phyloP scores from a whole-genome alignment of 2,329 filamentous ascomycete genomes.

The Mycosphaerella sp. region DNA sequence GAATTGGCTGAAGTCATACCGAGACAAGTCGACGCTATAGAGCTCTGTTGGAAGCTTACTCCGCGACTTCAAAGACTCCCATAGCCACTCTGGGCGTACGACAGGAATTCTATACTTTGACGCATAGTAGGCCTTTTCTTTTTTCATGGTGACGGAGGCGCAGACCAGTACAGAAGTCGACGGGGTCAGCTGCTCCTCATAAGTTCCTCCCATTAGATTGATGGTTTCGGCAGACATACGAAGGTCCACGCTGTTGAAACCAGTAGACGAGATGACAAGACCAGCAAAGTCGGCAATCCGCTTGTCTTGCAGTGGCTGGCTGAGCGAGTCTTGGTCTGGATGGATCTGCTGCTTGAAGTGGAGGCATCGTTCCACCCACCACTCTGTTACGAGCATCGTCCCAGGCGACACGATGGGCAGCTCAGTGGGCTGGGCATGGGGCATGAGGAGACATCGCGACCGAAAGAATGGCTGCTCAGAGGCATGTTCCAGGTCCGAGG shows the following conservation, averaged over 20 bases:
- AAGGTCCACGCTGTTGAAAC: slow-evolving; percentile 59
- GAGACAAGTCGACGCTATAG: slow-evolving; percentile 22
- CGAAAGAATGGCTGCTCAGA: slow-evolving; percentile 14
- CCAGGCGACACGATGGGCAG: slow-evolving; percentile 24
- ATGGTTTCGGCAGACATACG: slow-evolving; percentile 76
- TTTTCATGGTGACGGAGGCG: slow-evolving; percentile 46
- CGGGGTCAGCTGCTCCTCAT: slow-evolving; percentile 68
- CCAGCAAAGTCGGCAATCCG: slow-evolving; percentile 52
- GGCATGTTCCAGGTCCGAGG: slow-evolving; percentile 21
- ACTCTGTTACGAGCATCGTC: slow-evolving; percentile 64
- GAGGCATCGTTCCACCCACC: slow-evolving; percentile 87
- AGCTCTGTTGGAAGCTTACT: slow-evolving; percentile 44
- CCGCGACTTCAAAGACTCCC: slow-evolving; percentile 61
- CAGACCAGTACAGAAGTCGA: slow-evolving; percentile 71
- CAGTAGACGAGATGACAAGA: slow-evolving; percentile 51
- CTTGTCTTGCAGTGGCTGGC: slow-evolving; percentile 61
- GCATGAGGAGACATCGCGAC: slow-evolving; percentile 30
- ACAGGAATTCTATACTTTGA: slow-evolving; percentile 69
- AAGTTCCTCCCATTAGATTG: slow-evolving; percentile 63
- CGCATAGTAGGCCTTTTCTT: slow-evolving; percentile 73
- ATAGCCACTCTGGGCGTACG: slow-evolving; percentile 78
- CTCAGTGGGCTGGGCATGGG: slow-evolving; percentile 23
- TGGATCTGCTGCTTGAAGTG: slow-evolving; percentile 65
- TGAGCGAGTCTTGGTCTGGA: slow-evolving; percentile 64
- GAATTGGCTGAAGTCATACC: slow-evolving; percentile 18